Evolutionary conservation across 2,329 filamentous ascomycete genomes (phyloP), one percentile per base, ranked within the genome.

Genomic region (Rhinocladiella similis): DNA sequence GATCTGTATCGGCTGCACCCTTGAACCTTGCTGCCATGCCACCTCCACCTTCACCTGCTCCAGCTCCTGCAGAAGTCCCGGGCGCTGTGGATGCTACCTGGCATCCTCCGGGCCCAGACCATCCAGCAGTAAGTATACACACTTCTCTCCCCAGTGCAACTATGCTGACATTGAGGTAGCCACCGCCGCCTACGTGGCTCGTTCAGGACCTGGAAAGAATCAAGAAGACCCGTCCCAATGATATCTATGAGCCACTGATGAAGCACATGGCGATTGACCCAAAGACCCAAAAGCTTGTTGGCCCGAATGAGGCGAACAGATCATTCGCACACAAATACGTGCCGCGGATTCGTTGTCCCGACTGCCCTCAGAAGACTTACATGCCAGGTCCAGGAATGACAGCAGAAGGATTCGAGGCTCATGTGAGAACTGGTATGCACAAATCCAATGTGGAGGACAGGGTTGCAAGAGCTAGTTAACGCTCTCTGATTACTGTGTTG

Each of bases 331-430:
- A 88, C 65, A 89, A 89, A 74, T 97, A 88, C 73, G 79, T 96
- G 48, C 94, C 94, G 7, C 83, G 94, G 49, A 97, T 99, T 62
- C 83, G 90, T 56, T 99, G 94, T 71, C 84, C 88, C 46, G 94
- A 99, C 72, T 97, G 94, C 70, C 90, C 91, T 0, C 91, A 90
- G 27, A 97, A 97, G 73, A 49, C 96, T 10, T 99, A 99, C 73
- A 96, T 92, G 0, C 90, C 92, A 0, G 90, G 91, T 0, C 91
- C 92, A 0, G 90, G 88, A 20, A 88, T 83, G 70, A 91, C 91
- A 2, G 89, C 93, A 4, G 87, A 87, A 45, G 96, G 96, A 69
- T 99, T 99, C 62, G 90, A 96, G 73, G 85, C 95, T 1, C 94
- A 99, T 75, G 78, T 97, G 47, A 90, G 87, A 72, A 97, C 96